These are phyloP conservation scores for Cyathus olla DNA, from an alignment of 1,284 basidiomycete genomes.

Conservation along the genomic window DNA sequence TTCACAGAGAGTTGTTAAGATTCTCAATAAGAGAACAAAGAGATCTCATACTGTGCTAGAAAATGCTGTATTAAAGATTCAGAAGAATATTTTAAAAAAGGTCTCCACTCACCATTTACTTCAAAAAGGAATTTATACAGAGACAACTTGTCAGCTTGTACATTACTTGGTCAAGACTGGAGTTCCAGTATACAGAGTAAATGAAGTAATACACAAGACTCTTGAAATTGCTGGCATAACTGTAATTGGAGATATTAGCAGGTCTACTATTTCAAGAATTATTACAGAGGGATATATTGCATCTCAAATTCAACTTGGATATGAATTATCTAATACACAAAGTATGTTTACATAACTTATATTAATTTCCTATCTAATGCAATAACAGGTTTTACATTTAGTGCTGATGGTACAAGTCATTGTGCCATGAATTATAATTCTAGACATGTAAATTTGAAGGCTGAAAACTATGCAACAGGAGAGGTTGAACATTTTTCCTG, in stretches of 20 bases:
- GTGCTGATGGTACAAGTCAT: conserved; percentile 29
- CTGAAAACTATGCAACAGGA: conserved; percentile 10
- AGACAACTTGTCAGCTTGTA: conserved; percentile 12
- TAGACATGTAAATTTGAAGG: conserved; percentile 16
- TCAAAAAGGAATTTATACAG: conserved; percentile 9
- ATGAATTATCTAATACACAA: conserved; percentile 23
- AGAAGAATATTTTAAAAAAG: background rate
- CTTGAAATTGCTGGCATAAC: conserved; percentile 21
- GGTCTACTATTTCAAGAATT: conserved; percentile 18
- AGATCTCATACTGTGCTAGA: no score
- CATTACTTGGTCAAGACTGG: conserved; percentile 7
- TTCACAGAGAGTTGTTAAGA: no score
- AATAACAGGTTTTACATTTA: conserved; percentile 19
- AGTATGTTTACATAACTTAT: background rate
- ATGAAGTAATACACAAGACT: conserved; percentile 13
- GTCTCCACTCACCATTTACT: conserved; percentile 8
- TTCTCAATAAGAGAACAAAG: no score
- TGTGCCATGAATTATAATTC: conserved; percentile 22
- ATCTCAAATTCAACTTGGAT: conserved; percentile 26
- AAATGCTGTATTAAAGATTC: background rate
- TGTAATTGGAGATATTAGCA: conserved; percentile 17
- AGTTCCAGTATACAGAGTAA: conserved; percentile 8
- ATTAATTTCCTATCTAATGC: background rate
- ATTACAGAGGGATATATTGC: conserved; percentile 27
- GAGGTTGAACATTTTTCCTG: conserved; percentile 10